Conservation (phyloP, 2,329 filamentous ascomycete species). For the Emericellopsis cladophorae region DNA sequence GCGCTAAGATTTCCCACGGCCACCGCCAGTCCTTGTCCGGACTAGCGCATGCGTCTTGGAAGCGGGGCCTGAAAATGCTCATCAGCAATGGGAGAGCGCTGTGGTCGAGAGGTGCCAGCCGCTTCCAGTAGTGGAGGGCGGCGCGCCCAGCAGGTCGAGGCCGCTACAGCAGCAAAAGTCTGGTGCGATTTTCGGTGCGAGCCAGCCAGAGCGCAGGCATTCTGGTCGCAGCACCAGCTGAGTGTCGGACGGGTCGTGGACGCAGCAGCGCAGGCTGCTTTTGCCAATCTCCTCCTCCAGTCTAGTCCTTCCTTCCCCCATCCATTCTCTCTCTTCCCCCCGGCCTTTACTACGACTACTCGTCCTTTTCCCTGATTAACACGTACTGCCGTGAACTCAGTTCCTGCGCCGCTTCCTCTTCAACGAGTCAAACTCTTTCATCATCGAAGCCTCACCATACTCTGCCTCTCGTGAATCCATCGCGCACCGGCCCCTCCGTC, state of each 20-base stretch:
- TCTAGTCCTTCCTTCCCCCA: neutral
- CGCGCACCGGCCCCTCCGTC: constrained; percentile 1
- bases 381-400: no score
- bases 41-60: constrained; percentile 4
- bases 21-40: constrained; percentile 20
- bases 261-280: no score
- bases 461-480: constrained; percentile 6
- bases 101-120: no score
- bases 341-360: constrained; percentile 7
- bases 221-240: no score
- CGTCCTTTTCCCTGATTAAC: constrained; percentile 7
- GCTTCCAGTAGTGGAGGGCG: no score
- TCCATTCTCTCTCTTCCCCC: constrained; percentile 9
- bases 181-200: no score
- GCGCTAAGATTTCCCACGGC: constrained; percentile 19
- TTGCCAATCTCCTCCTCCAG: no score
- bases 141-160: no score
- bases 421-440: neutral
- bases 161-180: no score
- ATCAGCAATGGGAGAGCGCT: neutral
- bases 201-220: no score
- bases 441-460: constrained; percentile 1
- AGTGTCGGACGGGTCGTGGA: no score
- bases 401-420: neutral
- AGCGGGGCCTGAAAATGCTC: no score